Conservation (phyloP, 2,329 filamentous ascomycete genomes). For the Fusarium staphyleae region DNA sequence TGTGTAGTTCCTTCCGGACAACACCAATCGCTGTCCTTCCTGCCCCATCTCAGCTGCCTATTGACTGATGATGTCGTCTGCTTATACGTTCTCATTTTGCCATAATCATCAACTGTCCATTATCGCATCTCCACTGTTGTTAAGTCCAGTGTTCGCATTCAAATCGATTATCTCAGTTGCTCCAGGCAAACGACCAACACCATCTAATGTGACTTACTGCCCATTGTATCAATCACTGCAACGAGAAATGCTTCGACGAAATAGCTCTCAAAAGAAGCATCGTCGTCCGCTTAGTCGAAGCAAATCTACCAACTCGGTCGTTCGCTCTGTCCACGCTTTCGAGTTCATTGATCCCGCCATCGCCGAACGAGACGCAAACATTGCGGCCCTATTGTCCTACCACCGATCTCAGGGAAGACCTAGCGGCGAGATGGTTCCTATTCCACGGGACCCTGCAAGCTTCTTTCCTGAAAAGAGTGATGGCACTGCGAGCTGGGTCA, state of each 20-base stretch:
- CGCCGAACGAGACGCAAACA: conserved; percentile 66
- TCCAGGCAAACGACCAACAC: too few species aligned
- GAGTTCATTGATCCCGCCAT: conserved; percentile 57
- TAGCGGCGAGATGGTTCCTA: conserved; percentile 17
- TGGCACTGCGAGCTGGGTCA: conserved; percentile 29
- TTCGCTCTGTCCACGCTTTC: conserved; percentile 49
- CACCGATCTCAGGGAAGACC: conserved; percentile 55
- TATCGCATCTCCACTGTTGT: conserved; percentile 14
- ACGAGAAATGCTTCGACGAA: conserved; percentile 56
- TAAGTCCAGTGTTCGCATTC: not conserved
- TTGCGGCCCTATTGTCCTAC: conserved; percentile 69
- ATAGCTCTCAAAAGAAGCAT: conserved; percentile 53
- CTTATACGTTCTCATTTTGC: not conserved
- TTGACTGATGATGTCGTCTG: too few species aligned
- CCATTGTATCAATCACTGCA: too few species aligned
- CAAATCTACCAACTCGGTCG: conserved; percentile 60
- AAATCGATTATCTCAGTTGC: too few species aligned
- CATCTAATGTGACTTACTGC: too few species aligned
- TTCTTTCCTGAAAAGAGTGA: conserved; percentile 30
- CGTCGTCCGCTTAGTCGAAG: conserved; percentile 55
- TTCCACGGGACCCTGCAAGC: conserved; percentile 37
- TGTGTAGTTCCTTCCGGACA: conserved; percentile 13
- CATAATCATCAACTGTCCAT: conserved; percentile 9
- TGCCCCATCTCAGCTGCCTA: not conserved
- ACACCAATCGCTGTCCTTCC: not conserved